Evolutionary conservation across 2,329 filamentous ascomycete species (phyloP).

Genomic region (Alternaria alternata): DNA sequence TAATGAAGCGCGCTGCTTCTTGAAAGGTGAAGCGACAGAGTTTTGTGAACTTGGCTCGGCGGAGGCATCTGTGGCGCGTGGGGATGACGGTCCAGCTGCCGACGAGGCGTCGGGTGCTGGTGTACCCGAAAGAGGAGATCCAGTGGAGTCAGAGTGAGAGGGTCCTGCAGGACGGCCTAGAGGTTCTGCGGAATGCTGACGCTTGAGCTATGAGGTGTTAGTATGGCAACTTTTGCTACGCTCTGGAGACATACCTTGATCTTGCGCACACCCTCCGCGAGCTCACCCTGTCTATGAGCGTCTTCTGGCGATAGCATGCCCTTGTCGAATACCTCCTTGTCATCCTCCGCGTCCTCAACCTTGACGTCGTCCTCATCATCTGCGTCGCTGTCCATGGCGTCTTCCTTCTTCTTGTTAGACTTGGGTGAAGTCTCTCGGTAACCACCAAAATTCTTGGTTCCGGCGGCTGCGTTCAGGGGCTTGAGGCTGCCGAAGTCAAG

Average conservation of each 20-base stretch:
- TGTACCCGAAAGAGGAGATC: slow-evolving; percentile 37
- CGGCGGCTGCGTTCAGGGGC: slow-evolving; percentile 78
- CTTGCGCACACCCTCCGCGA: slow-evolving; percentile 81
- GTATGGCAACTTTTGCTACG: background rate
- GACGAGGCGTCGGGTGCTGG: slow-evolving; percentile 27
- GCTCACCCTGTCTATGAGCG: slow-evolving; percentile 73
- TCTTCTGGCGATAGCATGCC: slow-evolving; percentile 71
- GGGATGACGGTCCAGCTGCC: slow-evolving; percentile 33
- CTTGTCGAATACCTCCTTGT: slow-evolving; percentile 67
- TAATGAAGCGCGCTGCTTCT: slow-evolving; percentile 75
- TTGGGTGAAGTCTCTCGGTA: slow-evolving; percentile 73
- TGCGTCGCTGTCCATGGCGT: slow-evolving; percentile 77
- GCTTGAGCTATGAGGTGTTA: slow-evolving; percentile 70
- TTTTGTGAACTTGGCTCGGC: slow-evolving; percentile 58
- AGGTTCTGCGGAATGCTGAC: slow-evolving; percentile 78
- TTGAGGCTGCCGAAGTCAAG: slow-evolving; percentile 86
- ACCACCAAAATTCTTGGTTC: slow-evolving; percentile 86
- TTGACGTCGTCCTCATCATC: slow-evolving; percentile 74
- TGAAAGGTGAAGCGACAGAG: slow-evolving; percentile 73
- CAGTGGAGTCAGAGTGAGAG: slow-evolving; percentile 33
- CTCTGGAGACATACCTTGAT: slow-evolving; percentile 73
- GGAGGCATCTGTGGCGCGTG: slow-evolving; percentile 42
- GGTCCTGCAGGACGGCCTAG: slow-evolving; percentile 54
- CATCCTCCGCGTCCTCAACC: slow-evolving; percentile 65
- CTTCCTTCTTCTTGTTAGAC: slow-evolving; percentile 61